Base-by-base conservation (phyloP, 352 stramenopile genomes). In the Phytophthora pluvialis region DNA sequence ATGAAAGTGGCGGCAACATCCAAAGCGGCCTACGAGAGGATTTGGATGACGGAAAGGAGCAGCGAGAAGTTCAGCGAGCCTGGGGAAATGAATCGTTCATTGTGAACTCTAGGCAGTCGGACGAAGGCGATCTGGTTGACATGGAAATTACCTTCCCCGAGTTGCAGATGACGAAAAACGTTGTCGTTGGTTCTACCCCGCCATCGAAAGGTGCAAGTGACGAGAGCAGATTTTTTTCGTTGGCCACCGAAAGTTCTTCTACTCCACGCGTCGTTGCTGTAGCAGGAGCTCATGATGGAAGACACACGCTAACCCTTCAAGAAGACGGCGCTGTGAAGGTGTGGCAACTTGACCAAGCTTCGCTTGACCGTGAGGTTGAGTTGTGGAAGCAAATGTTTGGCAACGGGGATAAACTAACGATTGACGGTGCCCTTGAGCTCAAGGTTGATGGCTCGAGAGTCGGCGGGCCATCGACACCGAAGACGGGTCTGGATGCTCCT, bases 341-440 rank as follows among this genome's bases (percentile, higher is more conserved):
- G 9, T 92, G 83, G 85, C 82, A 91, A 64, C 60, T 94, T 3
- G 78, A 94, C 21, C 52, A 72, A 35, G 50, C 53, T 5, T 52
- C 66, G 10, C 71, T 94, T 25, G 43, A 88, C 16, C 54, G 72
- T 1, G 81, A 92, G 25, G 45, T 86, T 15, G 47, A 59, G 35
- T 45, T 88, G 29, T 92, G 86, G 86, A 81, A 78, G 59, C 64
- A 86, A 66, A 90, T 94, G 81, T 91, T 85, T 55, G 78, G 78
- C 10, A 58, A 71, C 5, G 50, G 49, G 26, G 62, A 69, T 18
- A 42, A 65, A 16, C 18, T 70, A 4, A 28, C 33, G 4, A 33
- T 35, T 5, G 32, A 25, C n/a, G 63, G 60, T 9, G 39, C 35
- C 7, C 52, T 91, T 9, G 39, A 83, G 18, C 67, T 91, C 36